phyloP scores from a whole-genome alignment of 306 rosid genomes.

The Astragalus membranaceus region DNA sequence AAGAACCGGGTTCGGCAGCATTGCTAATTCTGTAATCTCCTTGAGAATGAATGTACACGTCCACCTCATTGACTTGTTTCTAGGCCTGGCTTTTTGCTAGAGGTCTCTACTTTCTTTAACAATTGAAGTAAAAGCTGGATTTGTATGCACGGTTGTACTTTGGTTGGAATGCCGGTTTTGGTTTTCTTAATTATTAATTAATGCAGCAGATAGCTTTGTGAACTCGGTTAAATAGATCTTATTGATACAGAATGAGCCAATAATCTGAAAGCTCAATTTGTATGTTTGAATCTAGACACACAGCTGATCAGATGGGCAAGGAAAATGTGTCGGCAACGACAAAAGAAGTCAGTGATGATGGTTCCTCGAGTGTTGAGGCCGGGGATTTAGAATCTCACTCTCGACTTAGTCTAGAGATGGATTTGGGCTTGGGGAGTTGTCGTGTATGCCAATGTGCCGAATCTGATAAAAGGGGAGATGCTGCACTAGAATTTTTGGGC shows the following conservation, averaged over 20 bases:
- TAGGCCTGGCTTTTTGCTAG: constrained; percentile 12
- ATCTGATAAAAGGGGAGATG: constrained; percentile 84
- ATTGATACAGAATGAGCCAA: constrained; percentile 24
- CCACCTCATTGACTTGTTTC: neutral
- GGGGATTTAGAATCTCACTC: constrained; percentile 46
- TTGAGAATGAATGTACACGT: neutral
- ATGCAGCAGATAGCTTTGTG: constrained; percentile 12
- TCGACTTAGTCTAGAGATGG: constrained; percentile 54
- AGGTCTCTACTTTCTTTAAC: neutral
- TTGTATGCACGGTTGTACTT: neutral
- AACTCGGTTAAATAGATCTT: constrained; percentile 17
- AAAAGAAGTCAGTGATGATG: constrained; percentile 30
- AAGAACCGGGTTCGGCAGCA: constrained; percentile 1
- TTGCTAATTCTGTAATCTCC: neutral
- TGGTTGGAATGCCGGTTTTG: constrained; percentile 8
- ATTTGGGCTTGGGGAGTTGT: constrained; percentile 45
- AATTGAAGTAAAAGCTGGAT: neutral
- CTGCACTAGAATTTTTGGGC: constrained; percentile 61
- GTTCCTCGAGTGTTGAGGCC: constrained; percentile 31
- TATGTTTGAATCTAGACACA: constrained; percentile 16
- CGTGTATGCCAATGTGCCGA: constrained; percentile 97
- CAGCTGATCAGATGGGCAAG: constrained; percentile 31
- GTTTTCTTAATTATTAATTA: constrained; percentile 3
- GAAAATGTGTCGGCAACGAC: constrained; percentile 31
- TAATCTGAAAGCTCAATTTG: constrained; percentile 17